Evolutionary conservation across 2,329 filamentous ascomycete species (phyloP).

Genomic region (Penicillium psychrosexuale): DNA sequence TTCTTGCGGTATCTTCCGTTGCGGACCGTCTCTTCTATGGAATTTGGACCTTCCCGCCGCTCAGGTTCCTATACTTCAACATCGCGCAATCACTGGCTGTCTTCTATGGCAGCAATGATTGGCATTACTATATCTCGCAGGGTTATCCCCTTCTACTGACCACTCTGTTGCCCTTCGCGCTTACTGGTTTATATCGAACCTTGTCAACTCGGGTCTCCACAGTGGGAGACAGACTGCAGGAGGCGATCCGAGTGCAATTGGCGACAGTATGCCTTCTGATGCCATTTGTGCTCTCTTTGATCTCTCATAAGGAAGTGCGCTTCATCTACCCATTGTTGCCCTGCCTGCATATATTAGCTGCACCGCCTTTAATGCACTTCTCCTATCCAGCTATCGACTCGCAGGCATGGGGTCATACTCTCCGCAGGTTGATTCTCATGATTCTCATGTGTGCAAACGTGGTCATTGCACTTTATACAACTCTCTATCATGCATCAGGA

Average conservation of each 20-base stretch:
- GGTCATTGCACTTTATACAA: constrained; percentile 68
- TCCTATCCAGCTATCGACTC: constrained; percentile 52
- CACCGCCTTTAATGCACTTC: constrained; percentile 63
- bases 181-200: constrained; percentile 60
- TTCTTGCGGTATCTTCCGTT: constrained; percentile 62
- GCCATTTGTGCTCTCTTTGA: constrained; percentile 64
- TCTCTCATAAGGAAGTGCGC: constrained; percentile 94
- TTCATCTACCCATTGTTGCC: constrained; percentile 94
- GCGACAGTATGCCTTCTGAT: constrained; percentile 60
- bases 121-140: constrained; percentile 91
- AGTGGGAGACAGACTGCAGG: constrained; percentile 30
- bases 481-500: constrained; percentile 75
- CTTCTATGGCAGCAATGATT: constrained; percentile 87
- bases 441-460: constrained; percentile 64
- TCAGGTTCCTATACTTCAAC: constrained; percentile 88
- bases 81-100: constrained; percentile 80
- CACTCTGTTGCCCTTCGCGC: constrained; percentile 73
- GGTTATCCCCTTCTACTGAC: constrained; percentile 84
- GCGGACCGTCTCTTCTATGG: constrained; percentile 79
- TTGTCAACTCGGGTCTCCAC: constrained; percentile 35
- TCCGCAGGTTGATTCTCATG: constrained; percentile 54
- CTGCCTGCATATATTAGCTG: constrained; percentile 75
- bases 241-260: constrained; percentile 52
- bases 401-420: constrained; percentile 37
- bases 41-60: constrained; percentile 81